phyloP scores from a whole-genome alignment of 2,329 filamentous ascomycete genomes.

The Aureobasidium sp. region DNA sequence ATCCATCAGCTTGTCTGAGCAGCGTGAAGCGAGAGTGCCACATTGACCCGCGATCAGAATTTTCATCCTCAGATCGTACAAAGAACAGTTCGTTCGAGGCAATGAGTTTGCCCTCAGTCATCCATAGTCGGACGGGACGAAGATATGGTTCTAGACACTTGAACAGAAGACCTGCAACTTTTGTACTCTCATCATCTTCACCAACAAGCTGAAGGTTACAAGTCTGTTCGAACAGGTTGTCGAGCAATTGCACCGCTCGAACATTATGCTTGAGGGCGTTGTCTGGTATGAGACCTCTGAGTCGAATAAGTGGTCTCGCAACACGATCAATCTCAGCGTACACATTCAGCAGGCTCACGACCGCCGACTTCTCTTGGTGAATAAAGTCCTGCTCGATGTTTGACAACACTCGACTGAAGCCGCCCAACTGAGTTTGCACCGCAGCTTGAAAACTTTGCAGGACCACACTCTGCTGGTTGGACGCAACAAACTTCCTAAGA shows the following conservation, averaged over 20 bases:
- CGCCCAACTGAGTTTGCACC: conserved; percentile 49
- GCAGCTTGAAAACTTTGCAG: conserved; percentile 66
- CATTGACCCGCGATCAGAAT: conserved; percentile 55
- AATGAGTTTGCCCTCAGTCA: conserved; percentile 67
- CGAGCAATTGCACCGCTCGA: conserved; percentile 65
- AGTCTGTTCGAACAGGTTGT: conserved; percentile 66
- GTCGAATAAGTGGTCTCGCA: conserved; percentile 50
- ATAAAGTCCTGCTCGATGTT: conserved; percentile 56
- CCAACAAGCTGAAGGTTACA: conserved; percentile 64
- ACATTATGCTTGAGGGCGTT: conserved; percentile 40
- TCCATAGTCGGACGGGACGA: conserved; percentile 73
- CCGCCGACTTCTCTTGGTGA: conserved; percentile 43
- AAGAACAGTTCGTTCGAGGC: conserved; percentile 64
- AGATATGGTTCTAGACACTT: conserved; percentile 78
- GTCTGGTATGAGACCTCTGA: conserved; percentile 57
- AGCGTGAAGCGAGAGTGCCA: conserved; percentile 74
- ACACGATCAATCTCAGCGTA: conserved; percentile 50
- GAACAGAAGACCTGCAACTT: conserved; percentile 65
- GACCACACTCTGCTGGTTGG: conserved; percentile 30
- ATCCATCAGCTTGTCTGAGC: conserved; percentile 52
- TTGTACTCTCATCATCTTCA: conserved; percentile 54
- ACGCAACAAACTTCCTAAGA: conserved; percentile 44
- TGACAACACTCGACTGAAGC: conserved; percentile 55
- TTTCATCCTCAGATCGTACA: conserved; percentile 52
- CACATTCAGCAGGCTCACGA: conserved; percentile 61